These are phyloP conservation scores for Psidium friedrichsthalianum DNA, from an alignment of 345 rosid genomes.

Conservation along the genomic window DNA sequence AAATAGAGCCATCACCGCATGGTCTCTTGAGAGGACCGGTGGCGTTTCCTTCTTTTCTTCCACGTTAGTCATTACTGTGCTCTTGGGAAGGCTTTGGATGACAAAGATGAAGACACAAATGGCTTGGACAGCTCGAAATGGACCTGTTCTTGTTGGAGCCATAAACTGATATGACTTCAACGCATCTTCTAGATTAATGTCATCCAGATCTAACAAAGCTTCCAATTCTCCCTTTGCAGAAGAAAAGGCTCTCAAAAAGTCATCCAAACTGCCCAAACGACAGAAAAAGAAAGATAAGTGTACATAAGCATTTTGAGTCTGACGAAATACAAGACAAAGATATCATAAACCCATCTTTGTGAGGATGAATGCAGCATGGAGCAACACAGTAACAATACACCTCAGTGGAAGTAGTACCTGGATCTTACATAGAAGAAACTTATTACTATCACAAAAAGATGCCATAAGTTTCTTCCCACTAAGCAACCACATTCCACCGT, in stretches of 20 bases:
- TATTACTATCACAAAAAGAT: slow-evolving; percentile 45
- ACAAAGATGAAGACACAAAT: slow-evolving; percentile 55
- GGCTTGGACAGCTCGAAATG: slow-evolving; percentile 59
- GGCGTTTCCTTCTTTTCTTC: slow-evolving; percentile 9
- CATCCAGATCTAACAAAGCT: slow-evolving; percentile 36
- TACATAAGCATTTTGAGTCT: neutral
- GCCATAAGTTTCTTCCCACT: slow-evolving; percentile 36
- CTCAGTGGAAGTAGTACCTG: slow-evolving; percentile 28
- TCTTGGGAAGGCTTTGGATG: slow-evolving; percentile 25
- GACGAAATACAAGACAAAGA: neutral
- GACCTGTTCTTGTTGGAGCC: slow-evolving; percentile 55
- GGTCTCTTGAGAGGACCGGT: slow-evolving; percentile 16
- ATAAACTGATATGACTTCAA: slow-evolving; percentile 52
- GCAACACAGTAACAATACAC: neutral
- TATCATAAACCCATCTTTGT: neutral
- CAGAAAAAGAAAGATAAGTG: neutral
- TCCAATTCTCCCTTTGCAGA: slow-evolving; percentile 56
- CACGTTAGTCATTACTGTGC: slow-evolving; percentile 9
- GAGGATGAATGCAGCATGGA: neutral
- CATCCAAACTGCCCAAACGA: slow-evolving; percentile 40
- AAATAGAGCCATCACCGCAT: slow-evolving; percentile 36
- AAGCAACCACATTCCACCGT: slow-evolving; percentile 16
- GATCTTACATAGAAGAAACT: slow-evolving; percentile 65
- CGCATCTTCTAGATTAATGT: slow-evolving; percentile 26
- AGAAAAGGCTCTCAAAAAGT: slow-evolving; percentile 51